Percentiles rank a stretch among this genome's conserved stretches.
Evolutionary conservation across 306 rosid genomes (phyloP).

Genomic region (Prunus fruticosa): DNA sequence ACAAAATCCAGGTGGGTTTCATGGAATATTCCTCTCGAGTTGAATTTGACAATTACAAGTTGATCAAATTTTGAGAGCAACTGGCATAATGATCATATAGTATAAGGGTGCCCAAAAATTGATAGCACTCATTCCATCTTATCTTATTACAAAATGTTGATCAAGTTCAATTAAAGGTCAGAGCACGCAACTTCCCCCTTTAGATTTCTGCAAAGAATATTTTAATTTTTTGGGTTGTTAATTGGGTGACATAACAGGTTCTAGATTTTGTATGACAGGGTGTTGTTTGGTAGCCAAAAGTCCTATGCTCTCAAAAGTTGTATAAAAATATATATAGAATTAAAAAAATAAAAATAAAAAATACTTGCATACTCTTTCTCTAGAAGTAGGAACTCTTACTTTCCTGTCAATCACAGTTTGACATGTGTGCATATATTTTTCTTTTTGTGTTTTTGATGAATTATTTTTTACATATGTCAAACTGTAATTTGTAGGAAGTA

Average conservation of each 20-base stretch:
- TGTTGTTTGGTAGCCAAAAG: not conserved
- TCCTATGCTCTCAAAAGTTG: not conserved
- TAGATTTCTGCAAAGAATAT: not conserved
- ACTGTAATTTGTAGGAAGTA: no score
- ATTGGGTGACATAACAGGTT: slow-evolving; percentile 4
- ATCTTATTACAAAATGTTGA: not conserved
- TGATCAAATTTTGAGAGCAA: not conserved
- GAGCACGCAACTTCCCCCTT: slow-evolving; percentile 7
- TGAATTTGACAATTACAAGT: not conserved
- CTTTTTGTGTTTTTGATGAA: no score
- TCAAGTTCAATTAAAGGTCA: not conserved
- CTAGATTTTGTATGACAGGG: not conserved
- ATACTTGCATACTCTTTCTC: no score
- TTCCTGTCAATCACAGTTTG: no score
- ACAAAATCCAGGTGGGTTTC: slow-evolving; percentile 12
- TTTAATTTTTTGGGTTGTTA: not conserved
- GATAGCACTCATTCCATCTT: not conserved
- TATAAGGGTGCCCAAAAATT: not conserved
- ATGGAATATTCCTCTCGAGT: not conserved
- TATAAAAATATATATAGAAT: not conserved
- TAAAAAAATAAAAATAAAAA: no score
- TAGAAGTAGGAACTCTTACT: accelerated
- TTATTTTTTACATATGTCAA: no score
- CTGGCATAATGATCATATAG: not conserved
- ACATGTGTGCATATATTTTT: no score